Base-by-base conservation (phyloP, 306 rosid genomes). In the Lupinus albus region DNA sequence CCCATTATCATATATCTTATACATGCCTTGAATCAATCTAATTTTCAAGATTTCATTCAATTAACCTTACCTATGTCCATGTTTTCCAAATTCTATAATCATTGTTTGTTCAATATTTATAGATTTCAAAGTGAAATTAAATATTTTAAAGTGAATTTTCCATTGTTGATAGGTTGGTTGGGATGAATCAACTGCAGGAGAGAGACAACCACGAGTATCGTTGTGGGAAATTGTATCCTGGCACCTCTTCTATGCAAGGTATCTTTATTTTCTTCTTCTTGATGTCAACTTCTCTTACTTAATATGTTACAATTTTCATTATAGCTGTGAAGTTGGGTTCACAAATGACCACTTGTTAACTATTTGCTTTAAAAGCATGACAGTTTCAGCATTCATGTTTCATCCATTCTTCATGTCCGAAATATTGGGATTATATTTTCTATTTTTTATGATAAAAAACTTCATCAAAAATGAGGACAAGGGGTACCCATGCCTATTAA, bases 161-260 rank as follows among this genome's bases (percentile, higher is more conserved):
- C 68, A 39, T 49, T 54, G 61, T 77, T 51, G 71, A 47, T 75
- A 84, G 97, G 97, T 91, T 63, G 97, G 95, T 68, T 91, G 97
- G 97, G 97, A 91, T 76, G 97, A 91, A 79, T 88, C 97, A 47
- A 86, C 97, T 46, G 91, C 97, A 47, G 92, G 92, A 61, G 95
- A 91, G 78, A 83, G 92, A 76, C 95, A 86, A 69, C 95, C 97
- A 33, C 87, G 97, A 67, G 97, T 91, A 36, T 91, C 95, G 0
- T 71, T 91, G 41, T 91, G 97, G 97, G 97, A 91, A 82, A 91
- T 91, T 74, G 97, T 87, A 80, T 91, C 97, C 92, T 15, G 91
- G 97, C 68, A 66, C 88, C 41, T 82, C 97, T 10, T 84, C 92
- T 75, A 55, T 88, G 75, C 86, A 79, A 20, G 97, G 97, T 91